A percentile compares a stretch with the other conserved stretches of the same genome.
Conservation (phyloP, 2,329 filamentous ascomycete genomes). For the Harringtonia lauricola region DNA sequence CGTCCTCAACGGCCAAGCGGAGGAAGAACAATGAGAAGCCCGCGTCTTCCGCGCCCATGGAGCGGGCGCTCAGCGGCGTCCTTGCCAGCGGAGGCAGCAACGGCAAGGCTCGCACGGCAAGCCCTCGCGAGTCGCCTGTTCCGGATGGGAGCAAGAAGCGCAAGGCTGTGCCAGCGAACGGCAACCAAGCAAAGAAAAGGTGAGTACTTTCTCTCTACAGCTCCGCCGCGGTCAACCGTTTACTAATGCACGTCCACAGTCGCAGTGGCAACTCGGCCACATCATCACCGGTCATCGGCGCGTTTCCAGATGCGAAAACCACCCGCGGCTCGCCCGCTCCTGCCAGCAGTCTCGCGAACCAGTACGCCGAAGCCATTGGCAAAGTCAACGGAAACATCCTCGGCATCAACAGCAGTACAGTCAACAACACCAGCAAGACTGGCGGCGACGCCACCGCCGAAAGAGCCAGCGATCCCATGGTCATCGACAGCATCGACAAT, state of each 20-base stretch:
- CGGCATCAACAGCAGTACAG: not conserved
- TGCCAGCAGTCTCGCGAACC: slow-evolving; percentile 16
- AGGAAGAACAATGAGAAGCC: slow-evolving; percentile 66
- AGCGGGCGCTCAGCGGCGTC: slow-evolving; percentile 55
- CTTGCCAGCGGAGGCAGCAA: slow-evolving; percentile 27
- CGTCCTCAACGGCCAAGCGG: slow-evolving; percentile 51
- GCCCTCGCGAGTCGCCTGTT: slow-evolving; percentile 57
- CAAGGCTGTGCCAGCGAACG: slow-evolving; percentile 53
- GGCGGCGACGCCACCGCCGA: not conserved
- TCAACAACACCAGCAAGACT: not conserved
- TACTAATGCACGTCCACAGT: slow-evolving; percentile 8
- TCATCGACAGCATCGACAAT: not conserved
- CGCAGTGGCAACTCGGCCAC: slow-evolving; percentile 44
- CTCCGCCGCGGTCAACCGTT: slow-evolving; percentile 7
- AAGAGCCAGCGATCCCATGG: not conserved
- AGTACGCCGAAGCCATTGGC: not conserved
- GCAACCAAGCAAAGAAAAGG: slow-evolving; percentile 71
- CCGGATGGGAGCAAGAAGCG: slow-evolving; percentile 57
- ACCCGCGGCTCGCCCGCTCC: slow-evolving; percentile 50
- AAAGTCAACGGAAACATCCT: not conserved
- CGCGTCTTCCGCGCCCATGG: slow-evolving; percentile 42
- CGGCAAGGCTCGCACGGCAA: slow-evolving; percentile 48
- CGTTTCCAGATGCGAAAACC: slow-evolving; percentile 50
- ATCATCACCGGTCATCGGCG: slow-evolving; percentile 64
- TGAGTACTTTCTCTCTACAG: slow-evolving; percentile 23